Conservation (phyloP, 768 basidiomycete species). For the Suillus bovinus region DNA sequence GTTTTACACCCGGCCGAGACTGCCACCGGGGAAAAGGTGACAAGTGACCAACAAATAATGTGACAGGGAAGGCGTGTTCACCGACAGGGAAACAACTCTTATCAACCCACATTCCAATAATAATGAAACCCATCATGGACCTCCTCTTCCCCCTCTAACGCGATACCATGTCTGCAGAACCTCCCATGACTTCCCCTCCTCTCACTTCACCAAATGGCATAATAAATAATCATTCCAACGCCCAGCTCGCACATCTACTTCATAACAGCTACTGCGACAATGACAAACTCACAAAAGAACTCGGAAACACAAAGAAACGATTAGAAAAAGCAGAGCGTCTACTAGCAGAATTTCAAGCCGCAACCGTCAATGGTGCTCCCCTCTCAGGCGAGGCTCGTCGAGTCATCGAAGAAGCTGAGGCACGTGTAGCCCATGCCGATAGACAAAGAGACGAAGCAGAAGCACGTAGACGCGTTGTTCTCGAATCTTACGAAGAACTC, state of each 20-base stretch:
- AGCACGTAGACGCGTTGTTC: slow-evolving; percentile 42
- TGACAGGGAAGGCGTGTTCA: slow-evolving; percentile 7
- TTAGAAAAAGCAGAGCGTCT: slow-evolving; percentile 57
- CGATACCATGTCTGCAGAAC: slow-evolving; percentile 22
- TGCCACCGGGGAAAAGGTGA: slow-evolving; percentile 6
- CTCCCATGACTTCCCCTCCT: slow-evolving; percentile 16
- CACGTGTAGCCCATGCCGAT: slow-evolving; percentile 51
- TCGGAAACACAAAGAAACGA: slow-evolving; percentile 40
- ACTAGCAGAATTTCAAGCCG: slow-evolving; percentile 29
- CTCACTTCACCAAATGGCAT: slow-evolving; percentile 20
- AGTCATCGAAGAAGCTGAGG: slow-evolving; percentile 47
- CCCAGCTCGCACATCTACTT: slow-evolving; percentile 61
- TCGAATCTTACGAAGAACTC: slow-evolving; percentile 52
- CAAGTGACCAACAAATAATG: slow-evolving; percentile 5
- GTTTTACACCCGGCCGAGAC: slow-evolving; percentile 9
- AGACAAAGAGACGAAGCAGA: slow-evolving; percentile 56
- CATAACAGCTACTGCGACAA: slow-evolving; percentile 51
- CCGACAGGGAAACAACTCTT: slow-evolving; percentile 9
- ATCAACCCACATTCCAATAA: slow-evolving; percentile 7
- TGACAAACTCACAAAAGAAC: slow-evolving; percentile 53
- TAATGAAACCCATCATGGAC: slow-evolving; percentile 9
- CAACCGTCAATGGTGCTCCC: slow-evolving; percentile 19
- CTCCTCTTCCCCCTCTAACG: slow-evolving; percentile 5
- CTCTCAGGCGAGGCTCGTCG: slow-evolving; percentile 36
- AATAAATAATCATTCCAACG: slow-evolving; percentile 35